Evolutionary conservation across 2,329 filamentous ascomycete genomes (phyloP).

Genomic region (Proliferodiscus dingleyae): DNA sequence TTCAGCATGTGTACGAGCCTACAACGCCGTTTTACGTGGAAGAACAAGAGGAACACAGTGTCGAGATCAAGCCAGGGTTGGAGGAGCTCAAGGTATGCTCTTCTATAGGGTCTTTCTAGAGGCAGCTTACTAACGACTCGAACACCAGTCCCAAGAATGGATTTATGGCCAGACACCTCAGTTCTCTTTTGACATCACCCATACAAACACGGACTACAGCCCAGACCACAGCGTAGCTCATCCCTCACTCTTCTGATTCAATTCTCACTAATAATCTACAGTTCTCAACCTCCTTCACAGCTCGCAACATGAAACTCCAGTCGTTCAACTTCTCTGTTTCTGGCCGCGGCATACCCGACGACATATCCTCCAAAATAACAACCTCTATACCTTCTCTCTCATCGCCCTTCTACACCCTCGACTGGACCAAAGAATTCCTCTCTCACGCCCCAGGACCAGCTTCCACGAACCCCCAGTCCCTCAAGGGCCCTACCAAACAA

Average conservation of each 20-base stretch:
- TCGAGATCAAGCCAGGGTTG: slow-evolving; percentile 4
- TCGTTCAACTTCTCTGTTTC: not conserved
- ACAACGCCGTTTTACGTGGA: slow-evolving; percentile 21
- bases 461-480: not conserved
- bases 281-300: not conserved
- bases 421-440: not conserved
- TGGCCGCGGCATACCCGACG: not conserved
- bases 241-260: too few relatives aligned
- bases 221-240: not conserved
- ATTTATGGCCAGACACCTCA: slow-evolving; percentile 11
- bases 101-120: not conserved
- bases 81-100: slow-evolving; percentile 6
- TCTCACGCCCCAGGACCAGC: not conserved
- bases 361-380: not conserved
- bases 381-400: not conserved
- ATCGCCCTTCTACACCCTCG: not conserved
- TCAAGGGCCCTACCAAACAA: not conserved
- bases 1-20: slow-evolving; percentile 59
- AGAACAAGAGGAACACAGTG: slow-evolving; percentile 7
- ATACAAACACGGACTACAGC: not conserved
- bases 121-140: not conserved
- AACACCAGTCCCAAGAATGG: slow-evolving; percentile 6
- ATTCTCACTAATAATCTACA: not conserved
- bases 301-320: not conserved
- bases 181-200: slow-evolving; percentile 5